phyloP scores from a whole-genome alignment of 352 stramenopile species.

The Phytophthora pinifolia region DNA sequence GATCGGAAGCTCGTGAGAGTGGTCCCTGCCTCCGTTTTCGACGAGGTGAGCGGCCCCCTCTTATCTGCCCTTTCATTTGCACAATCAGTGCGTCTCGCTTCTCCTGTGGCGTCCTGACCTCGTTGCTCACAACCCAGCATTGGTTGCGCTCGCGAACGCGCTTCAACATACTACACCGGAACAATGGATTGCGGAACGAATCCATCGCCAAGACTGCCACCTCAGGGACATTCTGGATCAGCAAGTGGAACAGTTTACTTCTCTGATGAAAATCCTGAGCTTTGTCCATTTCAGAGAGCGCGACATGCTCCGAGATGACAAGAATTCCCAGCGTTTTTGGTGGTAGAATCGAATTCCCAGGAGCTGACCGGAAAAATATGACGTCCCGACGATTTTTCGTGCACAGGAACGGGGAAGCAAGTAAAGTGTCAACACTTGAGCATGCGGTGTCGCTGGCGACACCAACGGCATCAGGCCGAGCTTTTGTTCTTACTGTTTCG shows the following conservation, averaged over 20 bases:
- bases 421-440: slow-evolving; percentile 51
- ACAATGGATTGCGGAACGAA: slow-evolving; percentile 67
- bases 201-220: slow-evolving; percentile 69
- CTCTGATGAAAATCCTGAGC: slow-evolving; percentile 54
- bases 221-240: slow-evolving; percentile 69
- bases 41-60: slow-evolving; percentile 18
- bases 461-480: slow-evolving; percentile 21
- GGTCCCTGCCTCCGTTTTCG: slow-evolving; percentile 26
- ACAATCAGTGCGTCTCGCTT: slow-evolving; percentile 46
- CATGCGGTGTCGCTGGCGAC: slow-evolving; percentile 18
- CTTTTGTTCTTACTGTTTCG: slow-evolving; percentile 18
- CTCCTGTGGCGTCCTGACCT: slow-evolving; percentile 44
- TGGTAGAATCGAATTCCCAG: slow-evolving; percentile 60
- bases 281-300: slow-evolving; percentile 45
- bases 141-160: slow-evolving; percentile 63
- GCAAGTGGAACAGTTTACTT: slow-evolving; percentile 71
- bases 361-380: slow-evolving; percentile 67
- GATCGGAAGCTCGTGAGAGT: slow-evolving; percentile 27
- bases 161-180: slow-evolving; percentile 58
- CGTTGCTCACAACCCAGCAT: slow-evolving; percentile 58
- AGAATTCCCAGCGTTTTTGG: slow-evolving; percentile 61
- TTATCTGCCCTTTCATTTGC: slow-evolving; percentile 55
- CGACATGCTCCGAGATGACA: slow-evolving; percentile 61
- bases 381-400: slow-evolving; percentile 64
- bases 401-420: slow-evolving; percentile 50